phyloP scores from a whole-genome alignment of 495 filamentous ascomycete species.

The Talaromyces borbonicus region DNA sequence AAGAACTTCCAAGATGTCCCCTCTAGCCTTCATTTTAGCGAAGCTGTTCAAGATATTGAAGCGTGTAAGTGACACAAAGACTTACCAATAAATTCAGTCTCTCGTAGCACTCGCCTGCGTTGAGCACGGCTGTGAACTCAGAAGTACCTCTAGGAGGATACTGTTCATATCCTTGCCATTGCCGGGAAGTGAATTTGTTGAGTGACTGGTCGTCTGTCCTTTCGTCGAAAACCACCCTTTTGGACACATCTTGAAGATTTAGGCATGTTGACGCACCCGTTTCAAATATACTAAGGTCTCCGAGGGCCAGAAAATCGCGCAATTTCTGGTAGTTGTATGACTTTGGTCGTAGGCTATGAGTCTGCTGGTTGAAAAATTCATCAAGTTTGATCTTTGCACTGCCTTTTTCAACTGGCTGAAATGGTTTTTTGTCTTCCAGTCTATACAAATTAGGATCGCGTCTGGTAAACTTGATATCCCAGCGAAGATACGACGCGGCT shows the following conservation, averaged over 20 bases:
- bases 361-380: background rate
- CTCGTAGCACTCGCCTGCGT: background rate
- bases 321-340: constrained; percentile 1
- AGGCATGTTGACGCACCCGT: background rate
- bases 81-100: background rate
- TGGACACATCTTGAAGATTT: background rate
- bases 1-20: constrained; percentile 4
- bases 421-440: background rate
- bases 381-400: background rate
- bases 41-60: background rate
- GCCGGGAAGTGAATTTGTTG: background rate
- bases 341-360: background rate
- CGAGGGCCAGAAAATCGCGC: background rate
- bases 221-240: background rate
- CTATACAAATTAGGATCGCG: background rate
- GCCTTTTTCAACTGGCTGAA: background rate
- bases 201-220: background rate
- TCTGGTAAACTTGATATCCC: background rate
- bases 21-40: background rate
- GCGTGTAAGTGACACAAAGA: background rate
- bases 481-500: background rate
- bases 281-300: background rate
- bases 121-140: background rate
- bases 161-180: constrained; percentile 1
- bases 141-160: background rate